These are phyloP conservation scores for Trifolium subterraneum DNA, from an alignment of 306 rosid species.

Conservation along the genomic window DNA sequence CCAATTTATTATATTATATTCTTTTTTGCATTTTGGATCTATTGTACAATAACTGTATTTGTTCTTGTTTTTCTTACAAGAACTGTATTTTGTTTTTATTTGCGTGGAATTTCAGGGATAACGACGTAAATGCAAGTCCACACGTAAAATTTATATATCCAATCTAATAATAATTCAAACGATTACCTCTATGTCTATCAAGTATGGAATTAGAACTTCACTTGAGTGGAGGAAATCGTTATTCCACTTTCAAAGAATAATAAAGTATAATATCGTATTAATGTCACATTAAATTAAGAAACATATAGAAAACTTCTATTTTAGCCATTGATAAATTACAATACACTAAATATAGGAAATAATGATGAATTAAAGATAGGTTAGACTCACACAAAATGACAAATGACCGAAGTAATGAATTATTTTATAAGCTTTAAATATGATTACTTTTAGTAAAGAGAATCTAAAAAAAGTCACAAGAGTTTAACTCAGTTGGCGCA, in stretches of 20 bases:
- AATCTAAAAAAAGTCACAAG: too few species aligned
- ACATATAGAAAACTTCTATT: neutral
- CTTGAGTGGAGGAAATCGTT: neutral
- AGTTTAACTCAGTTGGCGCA: too few species aligned
- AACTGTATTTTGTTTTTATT: neutral
- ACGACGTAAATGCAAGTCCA: conserved; percentile 11
- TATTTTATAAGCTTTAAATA: too few species aligned
- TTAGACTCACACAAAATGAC: too few species aligned
- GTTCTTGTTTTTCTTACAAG: neutral
- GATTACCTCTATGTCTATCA: neutral
- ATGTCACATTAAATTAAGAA: conserved; percentile 7
- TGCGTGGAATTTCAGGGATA: neutral
- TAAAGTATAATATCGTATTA: conserved; percentile 8
- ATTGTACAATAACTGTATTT: neutral
- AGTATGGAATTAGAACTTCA: neutral
- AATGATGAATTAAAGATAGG: too few species aligned
- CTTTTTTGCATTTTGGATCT: neutral
- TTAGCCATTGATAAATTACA: neutral
- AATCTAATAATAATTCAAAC: neutral
- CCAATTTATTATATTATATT: too few species aligned
- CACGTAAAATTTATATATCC: conserved; percentile 10
- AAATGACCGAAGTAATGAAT: too few species aligned
- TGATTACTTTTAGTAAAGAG: too few species aligned
- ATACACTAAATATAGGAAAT: neutral
- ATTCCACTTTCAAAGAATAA: neutral